A percentile compares a stretch with the other conserved stretches of the same genome.
phyloP scores from a whole-genome alignment of 1,139 yeast genomes.

The Arxiozyma heterogenica region DNA sequence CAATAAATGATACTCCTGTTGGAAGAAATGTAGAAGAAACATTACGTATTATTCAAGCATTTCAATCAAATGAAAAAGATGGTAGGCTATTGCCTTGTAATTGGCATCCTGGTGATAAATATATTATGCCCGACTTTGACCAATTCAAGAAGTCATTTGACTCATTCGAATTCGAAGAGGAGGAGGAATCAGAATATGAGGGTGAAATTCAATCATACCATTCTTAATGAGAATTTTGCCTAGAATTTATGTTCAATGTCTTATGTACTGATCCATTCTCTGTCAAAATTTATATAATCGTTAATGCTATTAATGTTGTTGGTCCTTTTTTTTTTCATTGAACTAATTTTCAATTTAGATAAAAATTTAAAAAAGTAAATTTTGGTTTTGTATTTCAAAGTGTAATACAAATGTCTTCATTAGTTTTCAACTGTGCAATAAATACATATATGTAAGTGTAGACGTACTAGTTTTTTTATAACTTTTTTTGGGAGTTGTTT shows the following conservation, averaged over 20 bases:
- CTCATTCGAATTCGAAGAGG: conserved; percentile 2
- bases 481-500: no score
- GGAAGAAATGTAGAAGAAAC: conserved; percentile 98
- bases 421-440: no score
- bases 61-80: conserved; percentile 96
- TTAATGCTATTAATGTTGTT: neutral
- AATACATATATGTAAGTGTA: no score
- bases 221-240: neutral
- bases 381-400: no score
- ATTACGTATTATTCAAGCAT: conserved; percentile 92
- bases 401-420: no score
- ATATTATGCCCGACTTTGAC: conserved; percentile 81
- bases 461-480: no score
- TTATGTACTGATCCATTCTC: neutral
- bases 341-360: no score
- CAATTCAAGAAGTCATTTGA: conserved; percentile 47
- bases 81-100: conserved; percentile 99
- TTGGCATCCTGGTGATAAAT: conserved; percentile 97
- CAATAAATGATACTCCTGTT: conserved; percentile 96
- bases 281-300: neutral
- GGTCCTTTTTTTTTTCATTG: no score
- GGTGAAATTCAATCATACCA: neutral
- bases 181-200: neutral
- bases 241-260: no score
- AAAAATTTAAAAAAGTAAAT: no score